A percentile compares a stretch with the other conserved stretches of the same genome.
Evolutionary conservation across 371 early-diverging fungal species (phyloP).

Genomic region (Sporodiniella umbellata): DNA sequence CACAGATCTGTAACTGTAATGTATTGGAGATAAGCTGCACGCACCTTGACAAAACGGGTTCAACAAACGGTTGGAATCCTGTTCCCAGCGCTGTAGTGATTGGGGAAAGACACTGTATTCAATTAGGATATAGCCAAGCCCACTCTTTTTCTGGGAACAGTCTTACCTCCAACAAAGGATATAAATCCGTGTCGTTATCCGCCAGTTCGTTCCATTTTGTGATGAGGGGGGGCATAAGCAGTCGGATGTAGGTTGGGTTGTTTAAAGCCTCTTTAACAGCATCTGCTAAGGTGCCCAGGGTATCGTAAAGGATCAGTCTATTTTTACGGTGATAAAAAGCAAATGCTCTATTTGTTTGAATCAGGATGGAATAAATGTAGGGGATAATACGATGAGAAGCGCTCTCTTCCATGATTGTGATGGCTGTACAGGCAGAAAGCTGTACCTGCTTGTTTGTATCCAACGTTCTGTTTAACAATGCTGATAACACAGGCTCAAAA

Average conservation of each 20-base stretch:
- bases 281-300: conserved; percentile 89
- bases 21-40: conserved; percentile 68
- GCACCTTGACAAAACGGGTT: conserved; percentile 75
- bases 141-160: neutral
- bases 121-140: neutral
- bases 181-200: conserved; percentile 82
- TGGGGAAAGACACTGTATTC: conserved; percentile 69
- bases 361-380: conserved; percentile 78
- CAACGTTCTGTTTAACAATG: conserved; percentile 70
- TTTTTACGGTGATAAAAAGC: conserved; percentile 85
- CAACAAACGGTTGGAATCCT: conserved; percentile 75
- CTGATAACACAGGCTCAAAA: conserved; percentile 78
- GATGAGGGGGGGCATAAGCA: conserved; percentile 83
- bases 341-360: conserved; percentile 75
- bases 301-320: conserved; percentile 87
- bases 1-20: conserved; percentile 53
- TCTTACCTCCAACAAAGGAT: conserved; percentile 84
- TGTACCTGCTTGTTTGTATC: conserved; percentile 94
- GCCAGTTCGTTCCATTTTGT: conserved; percentile 75
- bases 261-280: conserved; percentile 78
- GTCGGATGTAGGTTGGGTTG: conserved; percentile 65
- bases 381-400: conserved; percentile 74
- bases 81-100: conserved; percentile 77
- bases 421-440: conserved; percentile 90
- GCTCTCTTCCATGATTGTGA: conserved; percentile 87